Percentiles rank a stretch among this genome's conserved stretches.
Evolutionary conservation across 768 basidiomycete genomes (phyloP).

Genomic region (Auricularia sp.): DNA sequence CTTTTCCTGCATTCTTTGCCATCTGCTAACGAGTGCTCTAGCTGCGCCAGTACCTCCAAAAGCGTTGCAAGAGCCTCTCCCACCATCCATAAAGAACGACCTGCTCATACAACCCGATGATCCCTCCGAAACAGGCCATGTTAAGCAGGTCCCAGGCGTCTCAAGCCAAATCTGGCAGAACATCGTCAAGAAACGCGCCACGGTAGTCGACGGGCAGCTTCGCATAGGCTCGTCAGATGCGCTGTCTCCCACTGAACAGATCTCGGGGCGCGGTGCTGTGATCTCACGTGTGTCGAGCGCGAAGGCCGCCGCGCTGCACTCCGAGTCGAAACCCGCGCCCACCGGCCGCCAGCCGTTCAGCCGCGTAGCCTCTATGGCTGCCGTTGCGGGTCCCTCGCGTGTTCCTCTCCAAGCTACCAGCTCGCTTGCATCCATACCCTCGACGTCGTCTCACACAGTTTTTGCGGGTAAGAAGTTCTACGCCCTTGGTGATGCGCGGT

Average conservation of each 20-base stretch:
- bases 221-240: not conserved
- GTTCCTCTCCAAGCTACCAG: not conserved
- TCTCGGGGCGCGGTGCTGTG: not conserved
- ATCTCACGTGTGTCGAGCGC: conserved; percentile 1
- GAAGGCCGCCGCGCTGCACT: conserved; percentile 20
- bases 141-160: conserved; percentile 49
- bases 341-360: conserved; percentile 22
- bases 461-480: conserved; percentile 51
- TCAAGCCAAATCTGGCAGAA: conserved; percentile 63
- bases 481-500: conserved; percentile 53
- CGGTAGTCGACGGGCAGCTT: conserved; percentile 36
- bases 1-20: too few species aligned
- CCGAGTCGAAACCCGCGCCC: conserved; percentile 41
- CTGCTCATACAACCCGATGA: conserved; percentile 22
- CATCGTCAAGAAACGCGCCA: conserved; percentile 59
- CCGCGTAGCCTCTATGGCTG: not conserved
- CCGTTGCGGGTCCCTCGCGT: not conserved
- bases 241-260: not conserved
- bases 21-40: conserved; percentile 8
- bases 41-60: conserved; percentile 16
- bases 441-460: conserved; percentile 18
- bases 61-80: conserved; percentile 6
- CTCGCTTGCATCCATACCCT: not conserved
- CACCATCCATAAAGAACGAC: conserved; percentile 14
- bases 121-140: conserved; percentile 49